phyloP scores from a whole-genome alignment of 78 protist genomes.

The Dictyostelium purpureum region DNA sequence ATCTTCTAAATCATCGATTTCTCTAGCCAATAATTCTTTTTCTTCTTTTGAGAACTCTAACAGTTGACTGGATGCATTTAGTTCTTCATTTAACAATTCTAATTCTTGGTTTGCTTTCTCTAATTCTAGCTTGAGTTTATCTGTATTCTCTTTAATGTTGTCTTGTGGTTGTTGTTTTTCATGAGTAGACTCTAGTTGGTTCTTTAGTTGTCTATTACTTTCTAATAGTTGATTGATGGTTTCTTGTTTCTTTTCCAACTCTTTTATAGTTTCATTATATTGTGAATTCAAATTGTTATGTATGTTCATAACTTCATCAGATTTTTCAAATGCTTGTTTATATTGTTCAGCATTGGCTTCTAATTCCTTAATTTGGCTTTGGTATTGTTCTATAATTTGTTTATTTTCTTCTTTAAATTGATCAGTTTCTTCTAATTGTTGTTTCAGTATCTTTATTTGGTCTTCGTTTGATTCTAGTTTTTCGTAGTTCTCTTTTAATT shows the following conservation, averaged over 20 bases:
- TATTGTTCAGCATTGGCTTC: neutral
- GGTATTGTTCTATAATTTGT: neutral
- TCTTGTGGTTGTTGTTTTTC: neutral
- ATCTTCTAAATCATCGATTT: neutral
- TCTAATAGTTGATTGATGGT: constrained; percentile 21
- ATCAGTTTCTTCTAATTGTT: too few relatives aligned
- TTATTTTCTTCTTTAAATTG: neutral
- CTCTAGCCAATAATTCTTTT: neutral
- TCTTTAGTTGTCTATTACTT: neutral
- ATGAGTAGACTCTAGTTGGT: neutral
- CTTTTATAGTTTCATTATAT: constrained; percentile 1
- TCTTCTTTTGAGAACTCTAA: neutral
- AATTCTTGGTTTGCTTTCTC: neutral
- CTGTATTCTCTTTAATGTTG: neutral
- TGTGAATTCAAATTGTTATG: neutral
- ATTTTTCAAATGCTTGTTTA: neutral
- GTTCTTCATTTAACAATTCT: neutral
- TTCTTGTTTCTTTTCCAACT: constrained; percentile 45
- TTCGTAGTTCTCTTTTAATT: too few relatives aligned
- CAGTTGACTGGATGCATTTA: neutral
- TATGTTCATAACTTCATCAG: constrained; percentile 12
- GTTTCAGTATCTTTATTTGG: too few relatives aligned
- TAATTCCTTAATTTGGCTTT: neutral
- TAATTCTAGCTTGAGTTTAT: neutral
- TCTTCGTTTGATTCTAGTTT: too few relatives aligned